These are phyloP conservation scores for Ophiorrhiza pumila DNA, from an alignment of 257 asterid genomes.

Conservation along the genomic window DNA sequence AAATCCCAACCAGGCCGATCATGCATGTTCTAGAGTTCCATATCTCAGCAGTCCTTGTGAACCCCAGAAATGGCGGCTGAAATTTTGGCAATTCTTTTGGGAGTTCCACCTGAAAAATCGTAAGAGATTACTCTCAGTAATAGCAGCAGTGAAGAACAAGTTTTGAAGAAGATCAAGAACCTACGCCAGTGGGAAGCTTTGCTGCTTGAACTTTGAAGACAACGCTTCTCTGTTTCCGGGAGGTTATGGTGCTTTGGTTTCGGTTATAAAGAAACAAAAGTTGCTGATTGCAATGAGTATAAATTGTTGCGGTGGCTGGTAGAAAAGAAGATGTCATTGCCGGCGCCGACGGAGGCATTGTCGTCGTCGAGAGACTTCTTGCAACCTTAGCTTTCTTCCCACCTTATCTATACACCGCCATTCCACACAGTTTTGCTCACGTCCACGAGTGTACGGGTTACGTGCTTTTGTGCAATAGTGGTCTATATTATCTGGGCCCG, in stretches of 20 bases:
- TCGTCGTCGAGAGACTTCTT: background rate
- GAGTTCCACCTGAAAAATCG: conserved; percentile 47
- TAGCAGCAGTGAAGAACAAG: background rate
- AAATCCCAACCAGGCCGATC: conserved; percentile 69
- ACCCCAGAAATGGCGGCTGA: conserved; percentile 63
- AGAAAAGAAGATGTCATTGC: conserved; percentile 45
- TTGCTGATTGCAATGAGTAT: conserved; percentile 21
- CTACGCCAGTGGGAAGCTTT: conserved; percentile 79
- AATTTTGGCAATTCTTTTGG: conserved; percentile 73
- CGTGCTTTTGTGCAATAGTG: too few species aligned
- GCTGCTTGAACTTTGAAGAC: conserved; percentile 63
- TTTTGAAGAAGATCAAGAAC: background rate
- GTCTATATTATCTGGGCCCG: background rate
- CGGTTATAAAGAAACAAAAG: conserved; percentile 14
- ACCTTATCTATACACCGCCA: conserved; percentile 11
- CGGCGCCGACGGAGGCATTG: conserved; percentile 34
- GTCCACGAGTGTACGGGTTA: background rate
- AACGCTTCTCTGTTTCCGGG: conserved; percentile 19
- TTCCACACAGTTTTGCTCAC: background rate
- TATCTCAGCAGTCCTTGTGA: conserved; percentile 75
- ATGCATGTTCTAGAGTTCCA: conserved; percentile 94
- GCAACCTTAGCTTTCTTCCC: background rate
- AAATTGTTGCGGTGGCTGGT: conserved; percentile 21
- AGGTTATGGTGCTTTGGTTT: background rate
- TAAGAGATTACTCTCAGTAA: background rate